Conservation (phyloP, 441 rosid species). For the Corymbia citriodora region DNA sequence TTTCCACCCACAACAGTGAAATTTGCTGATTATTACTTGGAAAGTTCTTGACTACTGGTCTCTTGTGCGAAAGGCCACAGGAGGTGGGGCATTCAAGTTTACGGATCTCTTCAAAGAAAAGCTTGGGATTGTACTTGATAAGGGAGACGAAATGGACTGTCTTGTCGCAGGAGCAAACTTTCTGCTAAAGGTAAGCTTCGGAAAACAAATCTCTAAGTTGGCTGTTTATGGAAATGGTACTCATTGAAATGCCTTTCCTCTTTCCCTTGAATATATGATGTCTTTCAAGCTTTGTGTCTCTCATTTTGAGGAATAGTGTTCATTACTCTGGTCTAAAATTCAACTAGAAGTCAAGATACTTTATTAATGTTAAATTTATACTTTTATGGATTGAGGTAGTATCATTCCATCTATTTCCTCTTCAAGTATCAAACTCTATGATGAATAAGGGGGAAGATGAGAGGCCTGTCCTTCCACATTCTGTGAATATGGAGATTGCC, state of each 20-base stretch:
- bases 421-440: neutral
- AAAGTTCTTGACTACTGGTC: neutral
- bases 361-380: neutral
- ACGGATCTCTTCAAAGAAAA: slow-evolving; percentile 94
- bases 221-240: neutral
- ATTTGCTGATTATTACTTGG: neutral
- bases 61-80: slow-evolving; percentile 84
- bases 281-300: neutral
- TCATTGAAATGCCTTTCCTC: neutral
- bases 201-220: neutral
- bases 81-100: slow-evolving; percentile 97
- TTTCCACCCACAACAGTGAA: neutral
- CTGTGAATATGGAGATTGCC: neutral
- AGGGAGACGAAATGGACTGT: slow-evolving; percentile 99
- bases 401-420: neutral
- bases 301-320: neutral
- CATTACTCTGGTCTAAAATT: neutral
- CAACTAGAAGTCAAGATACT: neutral
- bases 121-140: slow-evolving; percentile 91
- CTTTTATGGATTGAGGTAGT: neutral
- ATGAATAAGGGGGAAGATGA: neutral
- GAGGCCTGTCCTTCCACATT: neutral
- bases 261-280: neutral
- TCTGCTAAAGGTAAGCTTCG: slow-evolving; percentile 72
- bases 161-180: slow-evolving; percentile 99